Base-by-base conservation (phyloP, 1,284 basidiomycete species). In the Tylopilus sp. region DNA sequence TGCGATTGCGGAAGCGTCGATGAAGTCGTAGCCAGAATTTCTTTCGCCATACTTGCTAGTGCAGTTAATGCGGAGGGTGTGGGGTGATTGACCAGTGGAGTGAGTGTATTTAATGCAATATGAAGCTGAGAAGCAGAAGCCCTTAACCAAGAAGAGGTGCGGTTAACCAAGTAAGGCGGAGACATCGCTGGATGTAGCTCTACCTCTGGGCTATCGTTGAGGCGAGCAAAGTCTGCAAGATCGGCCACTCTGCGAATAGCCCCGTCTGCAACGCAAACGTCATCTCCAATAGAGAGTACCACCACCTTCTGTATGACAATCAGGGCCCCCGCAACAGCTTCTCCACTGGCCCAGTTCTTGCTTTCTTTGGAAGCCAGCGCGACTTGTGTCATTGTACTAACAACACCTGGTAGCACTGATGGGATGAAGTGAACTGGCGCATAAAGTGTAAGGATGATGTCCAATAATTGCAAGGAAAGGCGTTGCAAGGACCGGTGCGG, bases 321-420 rank as follows among this genome's bases (percentile, higher is more conserved):
- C 11, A 94, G 74, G 17, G 83, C 76, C 5, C 72, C 73, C 14
- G 84, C 80, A 35, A 88, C 85, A 28, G 84, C 74, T 19, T 88
- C 78, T 50, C 85, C 78, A 72, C 82, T 79, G 58, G 80, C 72
- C 86, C 86, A 82, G 59, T 82, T 77, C 71, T 83, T 80, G 54
- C 68, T 63, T 60, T 76, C 74, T 20, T 79, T 75, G 17, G 72
- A 74, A 7, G 80, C 86, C 0, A 87, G 72, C 13, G 86, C 79
- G 17, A 89, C 68, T 61, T 86, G 90, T 36, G 81, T 80, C 79
- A 88, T 86, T 15, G 78, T 73, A 62, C 90, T 94, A 46, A 91
- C 78, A 15, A 89, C 78, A 2, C 94, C 93, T 1, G 94, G 94
- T 24, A 96, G 74, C 19, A 95, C 76, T 8, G 88, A 83, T 3